A percentile compares a stretch with the other conserved stretches of the same genome.
These are phyloP conservation scores for Curvularia hawaiiensis DNA, from an alignment of 2,329 filamentous ascomycete species.

Conservation along the genomic window DNA sequence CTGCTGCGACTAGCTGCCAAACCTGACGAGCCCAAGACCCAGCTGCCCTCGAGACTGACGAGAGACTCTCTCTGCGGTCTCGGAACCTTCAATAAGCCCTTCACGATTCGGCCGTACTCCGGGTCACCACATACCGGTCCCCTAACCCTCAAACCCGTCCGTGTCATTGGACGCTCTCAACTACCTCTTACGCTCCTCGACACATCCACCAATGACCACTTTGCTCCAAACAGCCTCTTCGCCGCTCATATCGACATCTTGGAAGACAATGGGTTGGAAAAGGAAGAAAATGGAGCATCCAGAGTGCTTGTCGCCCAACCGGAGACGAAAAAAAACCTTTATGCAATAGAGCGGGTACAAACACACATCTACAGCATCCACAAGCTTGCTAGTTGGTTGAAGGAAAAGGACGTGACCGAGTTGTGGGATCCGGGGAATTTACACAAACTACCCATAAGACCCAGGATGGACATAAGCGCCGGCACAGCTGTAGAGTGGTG, in stretches of 20 bases:
- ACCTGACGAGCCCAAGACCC: slow-evolving; percentile 32
- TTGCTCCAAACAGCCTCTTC: slow-evolving; percentile 42
- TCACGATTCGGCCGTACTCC: slow-evolving; percentile 41
- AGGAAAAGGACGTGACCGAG: slow-evolving; percentile 58
- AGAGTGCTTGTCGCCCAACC: slow-evolving; percentile 44
- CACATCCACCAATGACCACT: slow-evolving; percentile 27
- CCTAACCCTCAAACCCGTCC: slow-evolving; percentile 41
- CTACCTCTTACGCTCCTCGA: slow-evolving; percentile 48
- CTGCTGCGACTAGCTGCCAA: slow-evolving; percentile 31
- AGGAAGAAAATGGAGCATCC: slow-evolving; percentile 8
- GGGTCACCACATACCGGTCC: slow-evolving; percentile 37
- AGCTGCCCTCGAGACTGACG: slow-evolving; percentile 39
- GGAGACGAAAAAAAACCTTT: slow-evolving; percentile 69
- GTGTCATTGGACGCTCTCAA: slow-evolving; percentile 43
- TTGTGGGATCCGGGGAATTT: slow-evolving; percentile 31
- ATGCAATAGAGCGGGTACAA: slow-evolving; percentile 74
- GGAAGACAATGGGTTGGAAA: slow-evolving; percentile 26
- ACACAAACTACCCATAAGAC: slow-evolving; percentile 61
- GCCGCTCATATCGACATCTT: slow-evolving; percentile 40
- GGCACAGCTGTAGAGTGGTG: slow-evolving; percentile 34
- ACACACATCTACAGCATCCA: slow-evolving; percentile 69
- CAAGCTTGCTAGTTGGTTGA: slow-evolving; percentile 70
- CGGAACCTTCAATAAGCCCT: slow-evolving; percentile 34
- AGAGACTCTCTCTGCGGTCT: slow-evolving; percentile 38
- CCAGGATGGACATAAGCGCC: slow-evolving; percentile 49